phyloP scores from a whole-genome alignment of 371 early-diverging fungal species.

The Mortierella sp. region DNA sequence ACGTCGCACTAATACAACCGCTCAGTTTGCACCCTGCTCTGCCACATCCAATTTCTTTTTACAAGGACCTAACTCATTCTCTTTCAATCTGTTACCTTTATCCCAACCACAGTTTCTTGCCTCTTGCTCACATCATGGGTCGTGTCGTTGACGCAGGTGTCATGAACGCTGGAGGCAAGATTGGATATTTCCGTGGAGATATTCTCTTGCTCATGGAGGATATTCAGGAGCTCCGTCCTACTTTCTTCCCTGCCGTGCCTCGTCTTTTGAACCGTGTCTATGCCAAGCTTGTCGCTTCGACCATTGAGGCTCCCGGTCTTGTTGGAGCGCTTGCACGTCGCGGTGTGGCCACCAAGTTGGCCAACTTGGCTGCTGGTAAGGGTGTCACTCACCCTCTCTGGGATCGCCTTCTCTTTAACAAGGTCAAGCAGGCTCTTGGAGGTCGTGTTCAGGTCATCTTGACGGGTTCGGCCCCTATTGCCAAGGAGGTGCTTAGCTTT shows the following conservation, averaged over 20 bases:
- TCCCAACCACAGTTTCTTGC: conserved; percentile 70
- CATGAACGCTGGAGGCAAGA: conserved; percentile 65
- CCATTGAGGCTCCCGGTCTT: conserved; percentile 72
- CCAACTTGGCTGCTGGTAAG: conserved; percentile 69
- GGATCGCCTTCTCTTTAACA: conserved; percentile 93
- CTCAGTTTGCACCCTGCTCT: conserved; percentile 51
- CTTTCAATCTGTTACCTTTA: conserved; percentile 57
- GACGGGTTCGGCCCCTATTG: conserved; percentile 95
- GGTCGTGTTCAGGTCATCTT: conserved; percentile 86
- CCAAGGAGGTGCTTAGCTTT: conserved; percentile 87
- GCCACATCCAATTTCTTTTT: too few relatives aligned
- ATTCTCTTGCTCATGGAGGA: conserved; percentile 86
- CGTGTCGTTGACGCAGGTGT: conserved; percentile 58
- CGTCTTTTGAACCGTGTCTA: conserved; percentile 92
- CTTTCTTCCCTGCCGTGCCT: conserved; percentile 91
- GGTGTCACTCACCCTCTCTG: conserved; percentile 80
- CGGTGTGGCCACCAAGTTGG: conserved; percentile 73
- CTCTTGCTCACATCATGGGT: conserved; percentile 80
- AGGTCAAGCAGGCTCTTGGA: conserved; percentile 88
- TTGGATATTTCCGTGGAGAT: conserved; percentile 92
- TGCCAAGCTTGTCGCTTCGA: conserved; percentile 77
- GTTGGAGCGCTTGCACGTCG: conserved; percentile 72
- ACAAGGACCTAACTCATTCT: too few relatives aligned
- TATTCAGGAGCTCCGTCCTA: conserved; percentile 81
- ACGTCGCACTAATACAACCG: too few relatives aligned